Conservation (phyloP, 164 flowering plant genomes). For the Magnolia kwangsiensis region DNA sequence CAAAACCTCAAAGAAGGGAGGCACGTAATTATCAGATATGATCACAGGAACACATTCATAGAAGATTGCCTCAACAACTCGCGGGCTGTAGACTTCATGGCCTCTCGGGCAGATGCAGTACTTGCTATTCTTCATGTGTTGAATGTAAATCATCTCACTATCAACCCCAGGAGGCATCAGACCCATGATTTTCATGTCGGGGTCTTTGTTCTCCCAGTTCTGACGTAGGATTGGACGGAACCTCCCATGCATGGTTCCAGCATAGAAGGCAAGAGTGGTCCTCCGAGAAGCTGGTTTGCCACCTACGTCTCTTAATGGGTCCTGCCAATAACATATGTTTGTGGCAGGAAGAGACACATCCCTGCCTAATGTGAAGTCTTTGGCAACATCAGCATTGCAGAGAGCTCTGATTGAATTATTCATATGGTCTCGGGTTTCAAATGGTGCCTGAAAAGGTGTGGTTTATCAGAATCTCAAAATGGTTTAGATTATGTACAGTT, state of each 20-base stretch:
- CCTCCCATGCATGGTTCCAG: constrained; percentile 43
- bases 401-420: constrained; percentile 35
- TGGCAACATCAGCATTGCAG: constrained; percentile 44
- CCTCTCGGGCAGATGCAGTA: constrained; percentile 47
- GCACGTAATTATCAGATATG: constrained; percentile 42
- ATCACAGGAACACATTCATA: constrained; percentile 44
- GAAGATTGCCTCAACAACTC: constrained; percentile 39
- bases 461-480: not conserved
- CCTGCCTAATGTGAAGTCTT: constrained; percentile 38
- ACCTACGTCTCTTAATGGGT: constrained; percentile 29
- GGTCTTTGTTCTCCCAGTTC: constrained; percentile 10
- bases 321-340: constrained; percentile 21
- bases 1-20: constrained; percentile 42
- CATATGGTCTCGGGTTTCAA: constrained; percentile 26
- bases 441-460: constrained; percentile 29
- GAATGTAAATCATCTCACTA: constrained; percentile 20
- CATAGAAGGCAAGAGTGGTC: constrained; percentile 39
- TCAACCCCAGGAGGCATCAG: constrained; percentile 25
- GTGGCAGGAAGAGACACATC: constrained; percentile 42
- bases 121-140: constrained; percentile 38
- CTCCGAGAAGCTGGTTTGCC: constrained; percentile 36
- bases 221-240: constrained; percentile 26
- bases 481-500: not conserved
- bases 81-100: constrained; percentile 35
- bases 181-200: constrained; percentile 36